Evolutionary conservation across 2,329 filamentous ascomycete species (phyloP), one percentile per base, ranked within the genome.

Genomic region (Cryphonectria radicalis): DNA sequence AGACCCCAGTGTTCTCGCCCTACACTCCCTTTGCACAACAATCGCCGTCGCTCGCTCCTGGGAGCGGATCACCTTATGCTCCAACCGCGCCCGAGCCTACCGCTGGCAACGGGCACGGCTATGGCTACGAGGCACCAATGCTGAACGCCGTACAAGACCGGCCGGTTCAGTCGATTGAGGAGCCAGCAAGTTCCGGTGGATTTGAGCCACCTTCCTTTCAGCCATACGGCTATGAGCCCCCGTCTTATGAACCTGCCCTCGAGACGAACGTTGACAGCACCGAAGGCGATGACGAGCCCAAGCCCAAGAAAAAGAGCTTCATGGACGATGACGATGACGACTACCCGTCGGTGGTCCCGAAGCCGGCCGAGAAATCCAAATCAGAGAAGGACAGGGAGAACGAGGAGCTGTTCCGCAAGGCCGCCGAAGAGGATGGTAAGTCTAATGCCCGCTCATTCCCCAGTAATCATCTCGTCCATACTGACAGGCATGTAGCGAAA

Each of bases 271-370:
- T 83, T 19, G 85, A 86, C 22, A 84, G 87, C 13, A 19, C 40
- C n/a, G 62, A 43, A 10, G 83, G 83, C 1, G 84, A 87, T 17
- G 81, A 84, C 35, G 83, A 84, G 13, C 84, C 87, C 8, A 91
- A 88, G 75, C 84, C 87, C 0, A 93, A 93, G 81, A 93, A 93
- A 82, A 94, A 92, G 79, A 90, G 88, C 32, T 90, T 94, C 76
- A 93, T 96, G 87, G 91, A 95, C 77, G 92, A 95, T 74, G 93
- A 95, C 40, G 92, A 94, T 17, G 92, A 93, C 35, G 90, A 92
- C 71, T 86, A 92, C 60, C 84, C 89, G 43, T 82, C 83, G 8
- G 74, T 83, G 60, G 72, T 74, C 13, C 67, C 75, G 19, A 87
- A 86, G 60, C 83, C 88, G 1, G 82, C 84, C 74, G 87, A 84